Conservation (phyloP, 371 early-diverging fungal species). For the Mortierella sp. region DNA sequence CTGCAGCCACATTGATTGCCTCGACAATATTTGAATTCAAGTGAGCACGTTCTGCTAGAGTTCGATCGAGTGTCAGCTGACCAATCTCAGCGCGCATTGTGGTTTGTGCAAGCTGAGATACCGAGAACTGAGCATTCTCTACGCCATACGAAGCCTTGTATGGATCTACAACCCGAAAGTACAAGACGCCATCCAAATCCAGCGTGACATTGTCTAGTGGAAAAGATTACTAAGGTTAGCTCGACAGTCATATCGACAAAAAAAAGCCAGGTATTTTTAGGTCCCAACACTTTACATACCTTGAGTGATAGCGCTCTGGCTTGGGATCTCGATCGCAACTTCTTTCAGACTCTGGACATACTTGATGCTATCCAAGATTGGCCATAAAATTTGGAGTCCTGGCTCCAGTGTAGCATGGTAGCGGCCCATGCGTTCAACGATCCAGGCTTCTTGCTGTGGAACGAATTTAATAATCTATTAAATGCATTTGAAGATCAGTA, state of each 20-base stretch:
- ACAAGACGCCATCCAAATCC: conserved; percentile 96
- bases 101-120: conserved; percentile 97
- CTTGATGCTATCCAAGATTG: conserved; percentile 89
- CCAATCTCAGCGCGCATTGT: conserved; percentile 99
- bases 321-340: conserved; percentile 94
- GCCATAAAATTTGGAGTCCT: conserved; percentile 90
- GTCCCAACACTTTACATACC: conserved; percentile 54
- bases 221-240: background rate
- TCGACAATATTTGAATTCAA: conserved; percentile 95
- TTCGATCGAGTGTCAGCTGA: conserved; percentile 96
- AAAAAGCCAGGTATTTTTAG: background rate
- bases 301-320: conserved; percentile 95
- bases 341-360: conserved; percentile 97
- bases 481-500: background rate
- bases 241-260: background rate
- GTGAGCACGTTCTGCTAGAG: conserved; percentile 93
- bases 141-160: conserved; percentile 98
- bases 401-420: conserved; percentile 87
- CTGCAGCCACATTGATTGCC: conserved; percentile 94
- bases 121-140: conserved; percentile 94
- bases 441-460: conserved; percentile 98
- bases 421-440: conserved; percentile 79
- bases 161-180: conserved; percentile 93
- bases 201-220: conserved; percentile 93
- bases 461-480: conserved; percentile 92